Evolutionary conservation across 2,329 filamentous ascomycete genomes (phyloP).

Genomic region (Colletotrichum sp.): DNA sequence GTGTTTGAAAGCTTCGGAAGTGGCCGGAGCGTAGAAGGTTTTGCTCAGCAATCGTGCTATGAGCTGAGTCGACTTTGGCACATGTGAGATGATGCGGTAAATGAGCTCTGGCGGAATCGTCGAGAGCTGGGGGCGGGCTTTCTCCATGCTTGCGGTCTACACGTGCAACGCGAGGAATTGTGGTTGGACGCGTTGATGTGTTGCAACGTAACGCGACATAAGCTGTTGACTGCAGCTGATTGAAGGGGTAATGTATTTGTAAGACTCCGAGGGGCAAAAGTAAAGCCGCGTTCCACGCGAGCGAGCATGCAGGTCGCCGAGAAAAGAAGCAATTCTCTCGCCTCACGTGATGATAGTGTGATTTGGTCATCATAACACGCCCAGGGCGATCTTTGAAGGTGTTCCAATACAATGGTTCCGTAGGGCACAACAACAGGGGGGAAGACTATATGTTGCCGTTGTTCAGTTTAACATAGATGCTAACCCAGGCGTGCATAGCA

Average conservation of each 20-base stretch:
- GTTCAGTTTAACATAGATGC: no score
- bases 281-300: neutral
- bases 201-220: neutral
- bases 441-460: neutral
- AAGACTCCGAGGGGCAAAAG: neutral
- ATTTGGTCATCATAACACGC: neutral
- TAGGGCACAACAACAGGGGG: no score
- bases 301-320: neutral
- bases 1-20: neutral
- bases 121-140: neutral
- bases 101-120: neutral
- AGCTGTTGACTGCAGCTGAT: neutral
- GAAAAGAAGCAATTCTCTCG: neutral
- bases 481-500: no score
- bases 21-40: neutral
- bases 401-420: no score
- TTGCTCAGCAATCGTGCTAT: neutral
- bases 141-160: neutral
- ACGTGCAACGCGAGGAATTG: accelerated
- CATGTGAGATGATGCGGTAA: neutral
- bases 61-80: neutral
- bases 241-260: neutral
- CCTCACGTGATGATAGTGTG: neutral
- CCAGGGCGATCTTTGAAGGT: no score
- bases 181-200: neutral